Base-by-base conservation (phyloP, 495 filamentous ascomycete genomes). In the Lepraria neglecta region DNA sequence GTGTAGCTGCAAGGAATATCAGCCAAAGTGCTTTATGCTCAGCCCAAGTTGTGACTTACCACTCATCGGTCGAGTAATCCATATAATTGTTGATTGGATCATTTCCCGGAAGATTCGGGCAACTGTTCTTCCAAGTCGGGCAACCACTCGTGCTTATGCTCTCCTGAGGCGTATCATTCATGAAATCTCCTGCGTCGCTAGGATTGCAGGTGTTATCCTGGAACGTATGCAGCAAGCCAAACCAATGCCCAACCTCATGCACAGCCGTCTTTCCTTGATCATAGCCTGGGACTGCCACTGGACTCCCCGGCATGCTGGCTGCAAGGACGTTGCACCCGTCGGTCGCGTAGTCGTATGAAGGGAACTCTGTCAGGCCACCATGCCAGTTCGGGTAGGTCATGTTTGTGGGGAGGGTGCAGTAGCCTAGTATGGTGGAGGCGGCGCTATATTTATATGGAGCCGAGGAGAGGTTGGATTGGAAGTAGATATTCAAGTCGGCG, bases 201-300 rank as follows among this genome's bases (percentile, higher is more conserved):
- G 68, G 43, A 7, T 68, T 69, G 65, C 79, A 82, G 1, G 71
- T 75, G 40, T 77, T 74, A 2, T 76, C 80, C 68, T 83, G 75
- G 60, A 83, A 84, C 2, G 77, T 78, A 63, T 84, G 82, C 31
- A 82, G 62, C 28, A 84, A 72, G 4, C 80, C 80, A 59, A 83
- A 77, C 82, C 82, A 84, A 66, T 84, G 82, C 27, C 82, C 82
- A 21, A 82, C 79, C 65, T 83, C 80, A 65, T 83, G 80, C 31
- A 81, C 76, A 0, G 77, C 75, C 6, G 80, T 82, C 9, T 75
- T 76, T 30, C 80, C 80, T 19, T 70, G 67, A 45, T 80, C 75
- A 55, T 82, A 82, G 24, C 73, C 71, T 14, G 67, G 45, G 6
- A 78, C 46, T n/a, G 68, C 65, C 4, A 42, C 43, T 54, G 58